Percentiles rank a stretch among this genome's conserved stretches.
phyloP scores from a whole-genome alignment of 768 basidiomycete species.

The Mycena venus region DNA sequence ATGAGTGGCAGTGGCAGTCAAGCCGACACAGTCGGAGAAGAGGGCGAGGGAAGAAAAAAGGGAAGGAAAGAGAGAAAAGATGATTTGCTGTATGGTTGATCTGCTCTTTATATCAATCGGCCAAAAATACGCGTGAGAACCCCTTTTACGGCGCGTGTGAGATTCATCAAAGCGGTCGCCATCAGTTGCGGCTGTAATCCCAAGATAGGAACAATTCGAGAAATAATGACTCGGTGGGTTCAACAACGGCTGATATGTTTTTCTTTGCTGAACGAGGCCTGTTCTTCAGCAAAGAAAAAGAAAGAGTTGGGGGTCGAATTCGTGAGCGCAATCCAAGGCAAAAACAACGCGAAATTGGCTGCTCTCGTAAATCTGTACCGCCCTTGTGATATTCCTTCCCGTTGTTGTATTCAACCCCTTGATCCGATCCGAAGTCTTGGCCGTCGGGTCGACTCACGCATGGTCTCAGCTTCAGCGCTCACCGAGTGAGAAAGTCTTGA shows the following conservation, averaged over 20 bases:
- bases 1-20: neutral
- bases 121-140: neutral
- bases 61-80: constrained; percentile 4
- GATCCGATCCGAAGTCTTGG: neutral
- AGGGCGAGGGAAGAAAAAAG: neutral
- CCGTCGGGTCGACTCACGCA: neutral
- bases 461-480: neutral
- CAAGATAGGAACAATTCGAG: too few species aligned
- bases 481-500: neutral
- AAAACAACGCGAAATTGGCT: neutral
- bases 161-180: neutral
- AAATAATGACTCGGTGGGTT: too few species aligned
- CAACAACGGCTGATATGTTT: neutral
- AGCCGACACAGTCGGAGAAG: constrained; percentile 18
- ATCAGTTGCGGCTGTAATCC: neutral
- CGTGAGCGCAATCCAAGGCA: neutral
- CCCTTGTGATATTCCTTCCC: neutral
- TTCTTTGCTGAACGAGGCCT: neutral
- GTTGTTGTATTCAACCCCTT: neutral
- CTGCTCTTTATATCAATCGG: neutral
- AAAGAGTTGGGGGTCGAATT: neutral
- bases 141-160: neutral
- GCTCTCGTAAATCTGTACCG: neutral
- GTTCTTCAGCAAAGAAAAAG: too few species aligned
- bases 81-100: neutral